Evolutionary conservation across 179 eudicot genomes (phyloP).

Genomic region (Camellia oleifera): DNA sequence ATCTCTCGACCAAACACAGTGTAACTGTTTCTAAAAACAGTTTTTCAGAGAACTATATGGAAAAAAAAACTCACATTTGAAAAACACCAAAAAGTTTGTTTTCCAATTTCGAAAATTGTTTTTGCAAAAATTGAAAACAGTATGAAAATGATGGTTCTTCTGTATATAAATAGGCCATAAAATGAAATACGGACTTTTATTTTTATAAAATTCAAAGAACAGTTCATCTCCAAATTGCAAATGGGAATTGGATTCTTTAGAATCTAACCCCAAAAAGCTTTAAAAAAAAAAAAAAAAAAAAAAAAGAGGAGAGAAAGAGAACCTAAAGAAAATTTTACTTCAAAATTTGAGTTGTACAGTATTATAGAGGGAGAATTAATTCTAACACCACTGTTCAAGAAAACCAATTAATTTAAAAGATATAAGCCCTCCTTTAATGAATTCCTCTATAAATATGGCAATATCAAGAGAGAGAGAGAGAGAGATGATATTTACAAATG

Average conservation of each 20-base stretch:
- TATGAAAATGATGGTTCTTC: too few species aligned
- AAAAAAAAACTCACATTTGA: too few species aligned
- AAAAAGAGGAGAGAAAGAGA: neutral
- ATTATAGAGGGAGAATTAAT: too few species aligned
- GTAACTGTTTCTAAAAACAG: too few species aligned
- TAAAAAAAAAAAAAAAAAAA: too few species aligned
- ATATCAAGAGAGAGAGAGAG: neutral
- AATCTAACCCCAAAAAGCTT: conserved; percentile 1
- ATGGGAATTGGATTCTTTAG: neutral
- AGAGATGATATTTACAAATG: neutral
- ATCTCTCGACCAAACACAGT: too few species aligned
- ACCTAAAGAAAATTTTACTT: neutral
- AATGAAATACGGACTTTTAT: neutral
- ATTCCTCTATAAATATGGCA: neutral
- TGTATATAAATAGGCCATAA: too few species aligned
- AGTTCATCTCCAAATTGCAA: conserved; percentile 11
- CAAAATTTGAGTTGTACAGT: neutral
- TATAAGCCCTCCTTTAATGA: neutral
- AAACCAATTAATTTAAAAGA: neutral
- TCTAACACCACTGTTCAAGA: too few species aligned
- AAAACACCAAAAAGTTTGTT: too few species aligned
- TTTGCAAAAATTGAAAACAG: too few species aligned
- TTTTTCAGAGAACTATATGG: too few species aligned
- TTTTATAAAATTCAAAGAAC: neutral
- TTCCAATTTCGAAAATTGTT: too few species aligned